Evolutionary conservation across 2,329 filamentous ascomycete genomes (phyloP), one percentile per base, ranked within the genome.

Genomic region (Capronia coronata): DNA sequence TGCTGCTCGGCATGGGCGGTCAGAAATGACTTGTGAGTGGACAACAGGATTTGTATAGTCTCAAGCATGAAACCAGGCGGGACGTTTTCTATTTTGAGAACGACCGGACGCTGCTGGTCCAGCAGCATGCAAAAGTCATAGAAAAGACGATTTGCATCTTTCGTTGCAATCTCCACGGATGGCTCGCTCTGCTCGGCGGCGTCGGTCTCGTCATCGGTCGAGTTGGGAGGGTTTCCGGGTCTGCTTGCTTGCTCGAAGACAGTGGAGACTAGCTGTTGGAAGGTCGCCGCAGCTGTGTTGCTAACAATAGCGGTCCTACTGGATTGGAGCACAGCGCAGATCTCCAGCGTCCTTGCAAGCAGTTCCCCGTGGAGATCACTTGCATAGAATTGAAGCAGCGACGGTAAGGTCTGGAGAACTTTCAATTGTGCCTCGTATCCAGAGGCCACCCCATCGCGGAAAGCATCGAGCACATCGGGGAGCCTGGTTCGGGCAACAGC

Each of bases 241-340:
- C 30, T 35, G 22, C 30, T 38, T 1, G 96, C 88, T 65, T 94
- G 93, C 65, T 97, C 93, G 67, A 96, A 97, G 0, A 95, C 86
- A 0, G 87, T 85, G 25, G 93, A 87, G 6, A 97, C 83, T 11
- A 98, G 78, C 67, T 97, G 93, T 68, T 96, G 91, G 46, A 98
- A 73, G 1, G 93, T 97, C n/a, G 93, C 93, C 21, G 91, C 88
- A 8, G 93, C 93, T 1, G 94, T 97, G 61, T 94, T 94, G 64
- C 91, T 94, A 60, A 98, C 89, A 44, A 94, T 89, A 21, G 84
- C 82, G 70, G 90, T 94, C 70, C 96, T 97, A 67, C 86, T 93
- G 49, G 82, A 84, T 68, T 97, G 90, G 42, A 98, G 71, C 43
- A 87, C 84, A 53, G 93, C 93, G 69, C 93, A 97, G 64, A 95